Evolutionary conservation across 768 basidiomycete genomes (phyloP), one percentile per base, ranked within the genome.

Genomic region (Pulveroboletus frians): DNA sequence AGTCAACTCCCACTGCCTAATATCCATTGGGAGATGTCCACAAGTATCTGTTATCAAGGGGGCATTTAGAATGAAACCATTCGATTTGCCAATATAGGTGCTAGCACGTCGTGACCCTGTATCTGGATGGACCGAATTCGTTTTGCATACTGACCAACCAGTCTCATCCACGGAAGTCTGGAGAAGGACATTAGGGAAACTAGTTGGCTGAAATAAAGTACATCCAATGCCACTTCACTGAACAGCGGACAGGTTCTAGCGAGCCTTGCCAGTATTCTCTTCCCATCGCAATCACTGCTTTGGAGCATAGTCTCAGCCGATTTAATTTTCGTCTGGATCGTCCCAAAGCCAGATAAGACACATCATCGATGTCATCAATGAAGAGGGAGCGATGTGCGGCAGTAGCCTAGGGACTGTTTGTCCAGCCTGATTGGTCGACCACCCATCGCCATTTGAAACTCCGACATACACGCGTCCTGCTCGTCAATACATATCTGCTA

Each of bases 391-490:
- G 40, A 29, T 29, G 17, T 18, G 3, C 17, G 2, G 27, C 6
- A 14, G 27, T 29, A 5, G 17, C 17, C 7, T 10, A n/a, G n/a
- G n/a, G n/a, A n/a, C n/a, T n/a, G n/a, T n/a, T n/a, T n/a, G n/a
- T n/a, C n/a, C n/a, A n/a, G n/a, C 23, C 5, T 26, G 23, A 26
- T 26, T 26, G 23, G 23, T 26, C 23, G 23, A 26, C 4, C 5
- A 26, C 23, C n/a, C n/a, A n/a, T n/a, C n/a, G 15, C 26, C 14
- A 1, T 42, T 61, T 61, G 5, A 54, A 57, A 59, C 61, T 60
- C 61, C 61, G 61, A 56, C 44, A 1, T 47, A 54, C 47, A 61
- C 59, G 52, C 58, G 55, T 57, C 41, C 13, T 15, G 11, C 5
- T 40, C 18, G 6, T 27, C 42, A 10, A 5, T 14, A 14, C 31